phyloP scores from a whole-genome alignment of 176 grass and related monocot species.

The Carex pumila region DNA sequence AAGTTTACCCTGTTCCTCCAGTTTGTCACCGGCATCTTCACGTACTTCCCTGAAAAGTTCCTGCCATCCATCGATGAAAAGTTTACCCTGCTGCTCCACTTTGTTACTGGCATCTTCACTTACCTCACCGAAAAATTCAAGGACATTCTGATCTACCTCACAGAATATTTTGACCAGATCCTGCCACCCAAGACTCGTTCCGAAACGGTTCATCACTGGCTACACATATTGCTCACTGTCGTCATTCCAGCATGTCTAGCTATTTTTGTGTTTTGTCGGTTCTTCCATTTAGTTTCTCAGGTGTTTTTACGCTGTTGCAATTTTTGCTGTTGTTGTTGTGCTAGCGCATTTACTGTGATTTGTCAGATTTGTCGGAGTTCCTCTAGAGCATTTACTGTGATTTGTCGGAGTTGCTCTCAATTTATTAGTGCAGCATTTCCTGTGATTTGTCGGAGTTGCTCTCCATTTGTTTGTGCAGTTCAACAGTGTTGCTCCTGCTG shows the following conservation, averaged over 20 bases:
- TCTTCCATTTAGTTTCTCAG: not conserved
- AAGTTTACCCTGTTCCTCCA: not conserved
- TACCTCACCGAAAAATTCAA: not conserved
- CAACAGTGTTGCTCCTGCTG: too few relatives aligned
- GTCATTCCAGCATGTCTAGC: conserved; percentile 12
- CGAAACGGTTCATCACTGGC: conserved; percentile 17
- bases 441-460: not conserved
- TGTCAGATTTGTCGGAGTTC: not conserved
- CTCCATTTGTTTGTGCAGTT: not conserved
- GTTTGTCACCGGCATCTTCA: not conserved
- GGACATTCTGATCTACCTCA: not conserved
- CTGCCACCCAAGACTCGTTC: conserved; percentile 24
- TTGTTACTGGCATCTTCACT: not conserved
- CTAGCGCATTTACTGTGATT: not conserved
- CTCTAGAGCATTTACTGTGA: not conserved
- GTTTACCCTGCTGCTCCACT: not conserved
- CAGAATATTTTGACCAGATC: conserved; percentile 17
- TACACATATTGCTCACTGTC: not conserved
- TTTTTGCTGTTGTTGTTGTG: not conserved
- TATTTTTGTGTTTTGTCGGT: not conserved
- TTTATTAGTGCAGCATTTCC: not conserved
- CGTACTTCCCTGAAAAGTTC: not conserved
- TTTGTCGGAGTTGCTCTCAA: not conserved
- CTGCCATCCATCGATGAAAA: not conserved
- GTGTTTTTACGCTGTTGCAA: not conserved